These are phyloP conservation scores for Vigna reflexopilosa DNA, from an alignment of 306 rosid genomes.

Conservation along the genomic window DNA sequence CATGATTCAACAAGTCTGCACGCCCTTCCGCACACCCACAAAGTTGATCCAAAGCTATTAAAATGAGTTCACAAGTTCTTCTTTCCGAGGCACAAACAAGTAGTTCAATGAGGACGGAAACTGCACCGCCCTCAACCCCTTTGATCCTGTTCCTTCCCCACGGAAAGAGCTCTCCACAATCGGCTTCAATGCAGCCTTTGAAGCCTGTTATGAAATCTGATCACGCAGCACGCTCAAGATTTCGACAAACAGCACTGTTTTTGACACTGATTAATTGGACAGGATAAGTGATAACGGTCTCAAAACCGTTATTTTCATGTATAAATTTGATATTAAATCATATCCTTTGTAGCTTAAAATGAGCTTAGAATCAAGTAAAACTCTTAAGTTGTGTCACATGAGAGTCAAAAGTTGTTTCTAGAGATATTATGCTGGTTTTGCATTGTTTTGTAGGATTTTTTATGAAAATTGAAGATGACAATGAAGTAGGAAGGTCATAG, in stretches of 20 bases:
- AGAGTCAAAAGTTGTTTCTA: no score
- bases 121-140: constrained; percentile 68
- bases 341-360: no score
- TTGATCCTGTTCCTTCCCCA: constrained; percentile 90
- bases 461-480: no score
- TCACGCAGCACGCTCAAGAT: constrained; percentile 52
- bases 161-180: constrained; percentile 69
- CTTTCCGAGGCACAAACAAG: constrained; percentile 54
- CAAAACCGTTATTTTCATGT: no score
- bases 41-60: constrained; percentile 65
- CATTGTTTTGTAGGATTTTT: no score
- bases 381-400: no score
- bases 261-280: constrained; percentile 49
- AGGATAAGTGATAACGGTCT: constrained; percentile 44
- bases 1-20: constrained; percentile 72
- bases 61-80: constrained; percentile 59
- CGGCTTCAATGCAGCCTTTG: constrained; percentile 73
- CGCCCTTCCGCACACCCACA: constrained; percentile 86
- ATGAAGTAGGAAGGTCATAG: no score
- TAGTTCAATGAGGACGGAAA: constrained; percentile 55
- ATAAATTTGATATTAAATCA: no score
- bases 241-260: constrained; percentile 44
- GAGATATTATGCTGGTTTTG: no score
- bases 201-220: constrained; percentile 61
- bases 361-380: no score